phyloP scores from a whole-genome alignment of 495 filamentous ascomycete species.

The Penicillium chermesinum region DNA sequence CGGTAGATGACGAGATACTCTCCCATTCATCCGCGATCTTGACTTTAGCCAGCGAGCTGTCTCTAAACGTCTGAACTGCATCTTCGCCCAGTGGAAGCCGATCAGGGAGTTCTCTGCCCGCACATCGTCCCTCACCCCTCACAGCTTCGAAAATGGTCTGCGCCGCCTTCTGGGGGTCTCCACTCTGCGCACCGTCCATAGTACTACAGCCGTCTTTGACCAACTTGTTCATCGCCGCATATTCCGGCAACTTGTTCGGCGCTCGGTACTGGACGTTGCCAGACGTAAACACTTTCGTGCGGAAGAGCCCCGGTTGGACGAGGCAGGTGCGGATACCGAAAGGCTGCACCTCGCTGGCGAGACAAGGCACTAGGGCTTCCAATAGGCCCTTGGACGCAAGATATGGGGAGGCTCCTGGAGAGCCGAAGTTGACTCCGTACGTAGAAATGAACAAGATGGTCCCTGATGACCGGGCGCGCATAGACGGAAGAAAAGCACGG shows the following conservation, averaged over 20 bases:
- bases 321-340: neutral
- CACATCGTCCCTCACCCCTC: neutral
- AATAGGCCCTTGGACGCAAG: too few species aligned
- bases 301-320: neutral
- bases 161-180: neutral
- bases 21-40: too few species aligned
- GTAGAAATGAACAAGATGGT: too few species aligned
- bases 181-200: neutral
- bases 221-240: too few species aligned
- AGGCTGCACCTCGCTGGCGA: neutral
- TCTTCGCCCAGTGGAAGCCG: neutral
- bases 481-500: neutral
- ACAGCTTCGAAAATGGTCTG: neutral
- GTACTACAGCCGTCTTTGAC: too few species aligned
- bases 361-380: neutral
- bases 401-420: too few species aligned
- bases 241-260: neutral
- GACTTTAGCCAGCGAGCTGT: too few species aligned
- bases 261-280: neutral
- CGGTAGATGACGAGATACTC: too few species aligned
- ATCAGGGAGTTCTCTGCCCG: neutral
- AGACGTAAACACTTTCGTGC: neutral
- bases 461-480: too few species aligned
- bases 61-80: too few species aligned
- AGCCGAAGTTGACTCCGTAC: too few species aligned